phyloP scores from a whole-genome alignment of 768 basidiomycete species.

The Mycena albidolilacea region DNA sequence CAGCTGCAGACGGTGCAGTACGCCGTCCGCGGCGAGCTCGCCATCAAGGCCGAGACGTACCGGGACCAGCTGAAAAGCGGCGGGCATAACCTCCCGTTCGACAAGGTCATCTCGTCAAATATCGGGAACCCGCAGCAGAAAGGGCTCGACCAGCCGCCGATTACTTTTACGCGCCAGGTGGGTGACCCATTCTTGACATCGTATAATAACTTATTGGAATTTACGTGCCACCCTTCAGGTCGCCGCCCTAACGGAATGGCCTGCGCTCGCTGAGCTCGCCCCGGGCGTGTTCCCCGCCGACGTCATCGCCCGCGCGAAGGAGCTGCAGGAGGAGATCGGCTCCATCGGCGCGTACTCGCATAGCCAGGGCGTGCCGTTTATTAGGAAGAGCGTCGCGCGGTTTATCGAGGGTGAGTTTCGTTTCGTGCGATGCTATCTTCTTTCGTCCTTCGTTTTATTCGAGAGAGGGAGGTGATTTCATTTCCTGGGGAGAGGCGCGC shows the following conservation, averaged over 20 bases:
- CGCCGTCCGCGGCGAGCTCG: conserved; percentile 97
- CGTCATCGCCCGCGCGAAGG: conserved; percentile 85
- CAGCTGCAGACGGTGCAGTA: conserved; percentile 91
- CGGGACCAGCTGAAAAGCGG: conserved; percentile 77
- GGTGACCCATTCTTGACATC: conserved; percentile 37
- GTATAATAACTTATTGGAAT: not conserved
- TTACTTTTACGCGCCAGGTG: conserved; percentile 95
- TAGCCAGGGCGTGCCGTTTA: conserved; percentile 91
- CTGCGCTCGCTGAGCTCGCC: conserved; percentile 84
- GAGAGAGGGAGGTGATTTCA: not conserved
- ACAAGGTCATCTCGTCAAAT: conserved; percentile 92
- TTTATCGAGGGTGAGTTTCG: conserved; percentile 84
- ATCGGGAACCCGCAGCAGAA: conserved; percentile 99
- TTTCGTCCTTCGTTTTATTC: not conserved
- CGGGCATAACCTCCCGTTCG: conserved; percentile 80
- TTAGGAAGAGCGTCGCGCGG: conserved; percentile 89
- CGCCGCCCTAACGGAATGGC: conserved; percentile 93
- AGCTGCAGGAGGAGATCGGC: conserved; percentile 88
- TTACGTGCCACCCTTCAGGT: conserved; percentile 62
- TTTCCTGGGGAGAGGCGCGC: too few relatives aligned
- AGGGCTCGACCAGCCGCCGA: conserved; percentile 92
- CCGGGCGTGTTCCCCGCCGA: conserved; percentile 88
- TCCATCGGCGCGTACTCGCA: conserved; percentile 97
- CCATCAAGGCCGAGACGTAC: conserved; percentile 92
- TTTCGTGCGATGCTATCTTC: not conserved